These are phyloP conservation scores for Yarrowia deformans DNA, from an alignment of 805 yeast species.

Conservation along the genomic window DNA sequence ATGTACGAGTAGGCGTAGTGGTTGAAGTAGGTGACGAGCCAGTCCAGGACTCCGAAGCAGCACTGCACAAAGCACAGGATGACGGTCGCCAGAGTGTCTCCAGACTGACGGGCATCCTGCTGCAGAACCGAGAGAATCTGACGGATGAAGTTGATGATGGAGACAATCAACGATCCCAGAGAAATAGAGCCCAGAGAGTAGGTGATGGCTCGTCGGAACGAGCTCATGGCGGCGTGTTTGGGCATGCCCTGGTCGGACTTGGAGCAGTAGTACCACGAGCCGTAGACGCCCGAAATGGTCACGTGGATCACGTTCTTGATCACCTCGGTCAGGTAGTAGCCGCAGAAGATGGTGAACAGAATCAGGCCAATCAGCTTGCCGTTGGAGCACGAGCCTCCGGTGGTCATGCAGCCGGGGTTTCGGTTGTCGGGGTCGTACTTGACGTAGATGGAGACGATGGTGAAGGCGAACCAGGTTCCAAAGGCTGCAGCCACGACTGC, in stretches of 20 bases:
- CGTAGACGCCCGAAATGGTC: constrained; percentile 82
- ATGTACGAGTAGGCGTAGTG: constrained; percentile 88
- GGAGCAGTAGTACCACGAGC: constrained; percentile 88
- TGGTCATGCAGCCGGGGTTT: constrained; percentile 56
- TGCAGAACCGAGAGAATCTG: constrained; percentile 62
- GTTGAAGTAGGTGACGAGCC: constrained; percentile 85
- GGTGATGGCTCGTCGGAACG: constrained; percentile 80
- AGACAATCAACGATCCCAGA: constrained; percentile 79
- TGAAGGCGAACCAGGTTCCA: constrained; percentile 68
- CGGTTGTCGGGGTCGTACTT: constrained; percentile 62
- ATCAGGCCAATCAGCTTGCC: constrained; percentile 71
- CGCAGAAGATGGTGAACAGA: constrained; percentile 80
- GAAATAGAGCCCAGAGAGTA: constrained; percentile 90
- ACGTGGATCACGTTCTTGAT: constrained; percentile 81
- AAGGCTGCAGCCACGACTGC: constrained; percentile 66
- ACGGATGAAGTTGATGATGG: constrained; percentile 71
- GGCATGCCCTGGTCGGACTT: constrained; percentile 82
- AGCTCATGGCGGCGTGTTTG: constrained; percentile 76
- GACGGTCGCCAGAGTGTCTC: constrained; percentile 60
- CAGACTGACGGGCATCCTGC: constrained; percentile 61
- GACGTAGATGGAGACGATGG: constrained; percentile 77
- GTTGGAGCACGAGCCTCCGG: constrained; percentile 64
- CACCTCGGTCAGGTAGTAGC: constrained; percentile 83
- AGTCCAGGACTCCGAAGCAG: constrained; percentile 69
- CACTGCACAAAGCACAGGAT: constrained; percentile 59